Evolutionary conservation across 2,329 filamentous ascomycete species (phyloP).

Genomic region (Fusarium lyarnte): DNA sequence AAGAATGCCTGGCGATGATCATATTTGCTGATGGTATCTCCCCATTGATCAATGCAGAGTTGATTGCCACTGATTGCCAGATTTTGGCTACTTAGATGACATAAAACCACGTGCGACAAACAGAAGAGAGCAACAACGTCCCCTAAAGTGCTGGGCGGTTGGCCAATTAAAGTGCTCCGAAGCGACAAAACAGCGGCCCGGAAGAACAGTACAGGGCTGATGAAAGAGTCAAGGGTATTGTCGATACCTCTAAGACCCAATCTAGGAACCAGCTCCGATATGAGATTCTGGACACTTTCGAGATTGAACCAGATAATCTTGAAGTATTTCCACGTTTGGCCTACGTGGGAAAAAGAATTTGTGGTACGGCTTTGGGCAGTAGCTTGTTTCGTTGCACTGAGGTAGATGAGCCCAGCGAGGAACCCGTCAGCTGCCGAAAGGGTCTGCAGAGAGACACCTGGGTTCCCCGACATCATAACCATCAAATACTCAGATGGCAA

Average conservation of each 20-base stretch:
- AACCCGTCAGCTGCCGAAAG: not conserved
- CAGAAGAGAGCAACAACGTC: not conserved
- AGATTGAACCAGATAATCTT: accelerated
- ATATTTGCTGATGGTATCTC: not conserved
- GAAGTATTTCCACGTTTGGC: not conserved
- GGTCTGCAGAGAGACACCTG: accelerated
- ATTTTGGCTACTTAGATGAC: not conserved
- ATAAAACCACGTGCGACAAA: not conserved
- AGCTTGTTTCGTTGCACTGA: not conserved
- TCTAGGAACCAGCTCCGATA: accelerated
- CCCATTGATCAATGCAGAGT: not conserved
- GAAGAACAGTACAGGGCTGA: not conserved
- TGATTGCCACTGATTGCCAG: accelerated
- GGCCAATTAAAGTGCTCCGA: not conserved
- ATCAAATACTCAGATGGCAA: no score
- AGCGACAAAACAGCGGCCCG: not conserved
- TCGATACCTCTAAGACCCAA: accelerated
- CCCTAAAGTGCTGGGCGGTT: accelerated
- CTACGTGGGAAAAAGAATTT: accelerated
- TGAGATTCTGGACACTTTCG: accelerated
- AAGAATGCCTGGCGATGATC: not conserved
- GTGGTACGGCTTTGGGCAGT: accelerated
- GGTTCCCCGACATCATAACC: not conserved
- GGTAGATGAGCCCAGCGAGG: not conserved
- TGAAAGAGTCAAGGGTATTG: not conserved